Evolutionary conservation across 2,329 filamentous ascomycete genomes (phyloP), one percentile per base, ranked within the genome.

Genomic region (Atkinsonella hypoxylon): DNA sequence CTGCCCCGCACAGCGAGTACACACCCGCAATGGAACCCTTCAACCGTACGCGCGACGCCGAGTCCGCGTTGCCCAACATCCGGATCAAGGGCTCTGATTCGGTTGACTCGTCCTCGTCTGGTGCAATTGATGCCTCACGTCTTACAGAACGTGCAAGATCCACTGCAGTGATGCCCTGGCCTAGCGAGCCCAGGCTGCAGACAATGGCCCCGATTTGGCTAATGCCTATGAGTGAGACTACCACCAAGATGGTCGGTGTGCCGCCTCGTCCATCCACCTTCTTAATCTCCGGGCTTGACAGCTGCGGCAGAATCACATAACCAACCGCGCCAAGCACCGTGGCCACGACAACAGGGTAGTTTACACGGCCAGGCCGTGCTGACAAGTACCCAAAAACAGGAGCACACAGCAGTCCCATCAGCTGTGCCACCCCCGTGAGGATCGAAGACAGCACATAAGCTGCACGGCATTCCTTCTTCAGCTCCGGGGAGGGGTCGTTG

Each of bases 151-250:
- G 59, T 12, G 62, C 62, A 4, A 70, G 57, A 45, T 78, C 75
- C 1, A 69, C 71, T 5, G 72, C 70, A 20, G 94, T 73, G 20
- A 97, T 84, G 4, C 89, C 90, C 15, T 82, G 81, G 38, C 89
- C 89, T 2, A 98, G 76, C 1, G 93, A 81, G 1, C 87, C 89
- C n/a, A 98, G 77, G 56, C 88, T 95, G 69, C 90, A 96, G 1
- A 98, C 93, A 53, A 98, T 97, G 11, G 89, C 86, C 2, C 91
- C 93, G 54, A 98, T 97, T 67, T 98, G 93, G 60, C 88, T 94
- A 61, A 95, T 80, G 13, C 93, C 93, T 39, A 97, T 81, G 17
- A 95, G 69, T 0, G 84, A 79, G 41, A 89, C 88, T 15, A 91
- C 78, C 12, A 90, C 56, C 62, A 94, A 89, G 15, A 95, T 81